Base-by-base conservation (phyloP, 495 filamentous ascomycete genomes). In the Friedmanniomyces endolithicus region DNA sequence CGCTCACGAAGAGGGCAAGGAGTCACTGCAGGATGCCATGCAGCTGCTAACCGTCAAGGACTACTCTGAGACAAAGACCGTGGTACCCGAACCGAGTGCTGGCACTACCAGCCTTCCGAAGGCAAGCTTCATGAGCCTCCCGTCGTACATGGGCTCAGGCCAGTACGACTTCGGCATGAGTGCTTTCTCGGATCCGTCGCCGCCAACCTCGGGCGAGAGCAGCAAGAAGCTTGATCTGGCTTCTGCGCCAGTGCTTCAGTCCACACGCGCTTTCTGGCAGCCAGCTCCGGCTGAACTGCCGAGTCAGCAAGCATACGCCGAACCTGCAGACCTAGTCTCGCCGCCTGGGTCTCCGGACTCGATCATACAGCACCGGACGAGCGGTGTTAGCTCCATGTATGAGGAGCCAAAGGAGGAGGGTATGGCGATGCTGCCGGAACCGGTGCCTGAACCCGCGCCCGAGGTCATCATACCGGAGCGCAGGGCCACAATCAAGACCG, bases 401-500 rank as follows among this genome's bases (percentile, higher is more conserved):
- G 69, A 63, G n/a, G 63, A 72, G 3, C 58, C 59, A n/a, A 65
- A 66, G 6, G 50, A 48, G 0, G 62, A 59, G 6, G 46, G 48
- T 50, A 61, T 35, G 68, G 66, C 4, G 64, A 64, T 23, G 33
- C 55, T 31, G n/a, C 24, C 29, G 16, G 20, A 55, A 17, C 27
- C 39, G 53, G 53, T 71, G 9, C 66, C 71, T 11, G 51, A 62
- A 23, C 39, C 48, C 3, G 74, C 80, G 9, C 79, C 78, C 17
- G 19, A 29, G 6, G 78, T 81, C 8, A 67, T 71, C 14, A 78
- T 98, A 37, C 88, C 90, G 2, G 90, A 96, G 58, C 80, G 81
- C 22, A 67, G 89, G 33, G 88, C 94, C 2, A 97, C 94, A 2
- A 89, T 97, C 71, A 90, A 88, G 55, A 83, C 90, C 22, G 88